Evolutionary conservation across 345 rosid species (phyloP).

Genomic region (Pugionium cornutum): DNA sequence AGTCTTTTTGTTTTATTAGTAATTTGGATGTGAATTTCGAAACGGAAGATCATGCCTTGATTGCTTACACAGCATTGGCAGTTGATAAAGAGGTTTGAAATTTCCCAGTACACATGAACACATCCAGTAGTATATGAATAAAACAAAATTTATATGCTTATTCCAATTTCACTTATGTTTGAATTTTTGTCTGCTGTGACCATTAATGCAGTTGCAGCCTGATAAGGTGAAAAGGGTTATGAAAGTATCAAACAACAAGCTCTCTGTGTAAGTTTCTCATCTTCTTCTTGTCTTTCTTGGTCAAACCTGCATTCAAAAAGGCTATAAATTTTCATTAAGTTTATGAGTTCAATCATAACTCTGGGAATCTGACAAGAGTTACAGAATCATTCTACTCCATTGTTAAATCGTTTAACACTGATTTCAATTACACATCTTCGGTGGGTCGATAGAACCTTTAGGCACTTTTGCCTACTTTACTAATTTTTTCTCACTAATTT

Average conservation of each 20-base stretch:
- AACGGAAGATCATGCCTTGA: constrained; percentile 75
- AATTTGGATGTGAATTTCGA: constrained; percentile 77
- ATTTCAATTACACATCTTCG: too few species aligned
- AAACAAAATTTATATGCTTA: too few species aligned
- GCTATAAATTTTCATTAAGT: too few species aligned
- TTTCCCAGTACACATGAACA: not conserved
- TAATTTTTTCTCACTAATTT: too few species aligned
- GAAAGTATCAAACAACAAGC: constrained; percentile 64
- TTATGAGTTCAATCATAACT: too few species aligned
- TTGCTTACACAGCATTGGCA: constrained; percentile 63
- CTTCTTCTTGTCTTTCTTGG: not conserved
- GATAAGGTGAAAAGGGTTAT: constrained; percentile 80
- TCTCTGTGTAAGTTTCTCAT: constrained; percentile 62
- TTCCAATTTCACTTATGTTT: too few species aligned
- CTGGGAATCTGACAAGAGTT: too few species aligned
- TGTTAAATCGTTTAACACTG: too few species aligned
- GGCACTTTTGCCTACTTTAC: constrained; percentile 82
- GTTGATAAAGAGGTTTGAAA: constrained; percentile 84
- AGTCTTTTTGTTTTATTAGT: constrained; percentile 49
- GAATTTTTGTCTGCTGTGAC: too few species aligned
- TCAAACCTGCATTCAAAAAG: too few species aligned
- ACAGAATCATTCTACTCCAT: too few species aligned
- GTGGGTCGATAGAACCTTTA: constrained; percentile 3
- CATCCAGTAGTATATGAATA: too few species aligned
- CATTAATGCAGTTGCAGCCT: constrained; percentile 78